A percentile compares a stretch with the other conserved stretches of the same genome.
phyloP scores from a whole-genome alignment of 2,329 filamentous ascomycete genomes.

The Claviceps purpurea region DNA sequence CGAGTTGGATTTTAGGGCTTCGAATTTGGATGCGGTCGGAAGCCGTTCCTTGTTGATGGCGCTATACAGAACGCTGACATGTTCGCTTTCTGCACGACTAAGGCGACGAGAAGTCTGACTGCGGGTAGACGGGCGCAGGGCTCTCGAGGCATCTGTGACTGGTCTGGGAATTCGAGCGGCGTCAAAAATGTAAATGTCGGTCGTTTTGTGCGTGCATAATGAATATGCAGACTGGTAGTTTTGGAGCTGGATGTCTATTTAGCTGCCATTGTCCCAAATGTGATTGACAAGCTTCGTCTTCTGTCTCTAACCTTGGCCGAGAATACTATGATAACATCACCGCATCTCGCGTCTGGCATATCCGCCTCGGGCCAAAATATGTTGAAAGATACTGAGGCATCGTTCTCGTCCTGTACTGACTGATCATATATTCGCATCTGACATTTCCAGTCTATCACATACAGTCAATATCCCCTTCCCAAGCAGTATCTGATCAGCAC shows the following conservation, averaged over 20 bases:
- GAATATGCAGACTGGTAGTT: slow-evolving; percentile 20
- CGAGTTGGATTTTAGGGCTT: slow-evolving; percentile 23
- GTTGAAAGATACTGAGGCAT: slow-evolving; percentile 32
- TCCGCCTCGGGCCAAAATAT: slow-evolving; percentile 43
- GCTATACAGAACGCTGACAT: slow-evolving; percentile 36
- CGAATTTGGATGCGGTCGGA: slow-evolving; percentile 31
- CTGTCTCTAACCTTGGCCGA: slow-evolving; percentile 33
- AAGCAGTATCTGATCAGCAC: neutral
- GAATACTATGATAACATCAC: slow-evolving; percentile 31
- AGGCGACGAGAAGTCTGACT: slow-evolving; percentile 11
- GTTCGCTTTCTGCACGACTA: slow-evolving; percentile 21
- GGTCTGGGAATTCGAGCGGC: slow-evolving; percentile 17
- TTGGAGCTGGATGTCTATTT: slow-evolving; percentile 26
- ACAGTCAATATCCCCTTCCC: slow-evolving; percentile 1
- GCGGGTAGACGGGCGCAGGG: slow-evolving; percentile 12
- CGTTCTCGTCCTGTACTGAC: slow-evolving; percentile 31
- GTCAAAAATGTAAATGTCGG: slow-evolving; percentile 32
- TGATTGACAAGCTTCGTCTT: neutral
- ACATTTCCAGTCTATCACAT: slow-evolving; percentile 41
- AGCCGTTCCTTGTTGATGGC: slow-evolving; percentile 28
- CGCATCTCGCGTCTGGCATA: slow-evolving; percentile 33
- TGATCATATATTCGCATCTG: slow-evolving; percentile 47
- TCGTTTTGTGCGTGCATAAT: slow-evolving; percentile 28
- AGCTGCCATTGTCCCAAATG: neutral
- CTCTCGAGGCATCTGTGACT: slow-evolving; percentile 22